A percentile compares a stretch with the other conserved stretches of the same genome.
Evolutionary conservation across 805 yeast genomes (phyloP).

Genomic region (Debaryomyces maramus): DNA sequence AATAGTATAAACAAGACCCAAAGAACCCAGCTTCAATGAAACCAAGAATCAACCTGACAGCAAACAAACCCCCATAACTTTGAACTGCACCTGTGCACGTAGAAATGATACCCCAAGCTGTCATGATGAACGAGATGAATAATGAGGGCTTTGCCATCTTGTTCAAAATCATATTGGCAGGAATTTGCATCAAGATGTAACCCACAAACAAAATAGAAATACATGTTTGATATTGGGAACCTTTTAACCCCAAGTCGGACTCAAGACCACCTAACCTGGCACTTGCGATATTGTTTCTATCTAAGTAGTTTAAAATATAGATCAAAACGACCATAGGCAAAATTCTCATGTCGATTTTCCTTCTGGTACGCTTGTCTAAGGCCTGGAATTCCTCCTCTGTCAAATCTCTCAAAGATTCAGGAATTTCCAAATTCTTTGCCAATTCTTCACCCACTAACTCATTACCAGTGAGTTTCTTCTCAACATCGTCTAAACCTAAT

Average conservation of each 20-base stretch:
- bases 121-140: conserved; percentile 50
- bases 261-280: conserved; percentile 53
- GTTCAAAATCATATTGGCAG: conserved; percentile 48
- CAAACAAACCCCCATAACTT: conserved; percentile 44
- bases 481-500: background rate
- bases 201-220: conserved; percentile 54
- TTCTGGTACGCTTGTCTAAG: conserved; percentile 43
- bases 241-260: conserved; percentile 41
- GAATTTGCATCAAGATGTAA: conserved; percentile 49
- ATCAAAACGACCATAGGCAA: conserved; percentile 51
- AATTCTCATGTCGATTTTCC: conserved; percentile 50
- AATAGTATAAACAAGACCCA: conserved; percentile 47
- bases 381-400: conserved; percentile 43
- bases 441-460: conserved; percentile 6
- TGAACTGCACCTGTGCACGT: conserved; percentile 50
- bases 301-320: conserved; percentile 53
- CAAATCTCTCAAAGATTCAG: conserved; percentile 31
- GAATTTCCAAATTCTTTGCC: conserved; percentile 14
- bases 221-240: conserved; percentile 48
- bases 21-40: conserved; percentile 48
- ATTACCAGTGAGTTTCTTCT: too few relatives aligned
- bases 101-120: conserved; percentile 50
- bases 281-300: conserved; percentile 54
- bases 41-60: conserved; percentile 49
- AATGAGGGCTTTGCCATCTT: conserved; percentile 51